A percentile compares a stretch with the other conserved stretches of the same genome.
Evolutionary conservation across 352 stramenopile species (phyloP).

Genomic region (Halophytophthora polymorphica): DNA sequence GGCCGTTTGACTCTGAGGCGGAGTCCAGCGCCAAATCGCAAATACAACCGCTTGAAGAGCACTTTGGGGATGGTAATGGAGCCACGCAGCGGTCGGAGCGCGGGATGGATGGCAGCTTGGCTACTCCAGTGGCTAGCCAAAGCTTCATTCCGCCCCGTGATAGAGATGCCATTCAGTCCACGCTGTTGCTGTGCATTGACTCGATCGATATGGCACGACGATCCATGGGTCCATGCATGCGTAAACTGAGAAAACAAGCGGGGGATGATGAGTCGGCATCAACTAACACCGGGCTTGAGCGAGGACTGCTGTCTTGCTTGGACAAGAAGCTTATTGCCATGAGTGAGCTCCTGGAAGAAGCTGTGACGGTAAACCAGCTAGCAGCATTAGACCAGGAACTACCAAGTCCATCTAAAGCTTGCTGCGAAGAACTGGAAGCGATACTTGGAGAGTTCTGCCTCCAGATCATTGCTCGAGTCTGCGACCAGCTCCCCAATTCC

Average conservation of each 20-base stretch:
- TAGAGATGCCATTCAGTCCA: constrained; percentile 8
- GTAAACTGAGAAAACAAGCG: constrained; percentile 12
- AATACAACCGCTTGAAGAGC: no score
- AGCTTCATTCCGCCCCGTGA: background rate
- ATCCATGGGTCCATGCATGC: constrained; percentile 32
- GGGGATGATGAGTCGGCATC: background rate
- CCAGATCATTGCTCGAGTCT: constrained; percentile 46
- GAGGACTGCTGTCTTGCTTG: constrained; percentile 26
- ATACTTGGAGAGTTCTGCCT: constrained; percentile 58
- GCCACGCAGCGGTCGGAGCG: no score
- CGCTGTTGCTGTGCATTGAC: constrained; percentile 36
- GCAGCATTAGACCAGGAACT: background rate
- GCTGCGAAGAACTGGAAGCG: constrained; percentile 28
- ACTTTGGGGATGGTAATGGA: no score
- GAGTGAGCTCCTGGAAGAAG: constrained; percentile 15
- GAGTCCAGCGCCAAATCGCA: no score
- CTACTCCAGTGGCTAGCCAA: background rate
- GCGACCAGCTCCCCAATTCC: constrained; percentile 44
- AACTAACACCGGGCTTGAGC: constrained; percentile 30
- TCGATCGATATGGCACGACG: constrained; percentile 45
- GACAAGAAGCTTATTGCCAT: constrained; percentile 29
- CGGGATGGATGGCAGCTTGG: no score
- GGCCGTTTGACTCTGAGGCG: constrained; percentile 1
- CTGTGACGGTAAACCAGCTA: constrained; percentile 6
- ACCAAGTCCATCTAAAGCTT: background rate